phyloP scores from a whole-genome alignment of 805 yeast species.

The Ogataea populi-albae region DNA sequence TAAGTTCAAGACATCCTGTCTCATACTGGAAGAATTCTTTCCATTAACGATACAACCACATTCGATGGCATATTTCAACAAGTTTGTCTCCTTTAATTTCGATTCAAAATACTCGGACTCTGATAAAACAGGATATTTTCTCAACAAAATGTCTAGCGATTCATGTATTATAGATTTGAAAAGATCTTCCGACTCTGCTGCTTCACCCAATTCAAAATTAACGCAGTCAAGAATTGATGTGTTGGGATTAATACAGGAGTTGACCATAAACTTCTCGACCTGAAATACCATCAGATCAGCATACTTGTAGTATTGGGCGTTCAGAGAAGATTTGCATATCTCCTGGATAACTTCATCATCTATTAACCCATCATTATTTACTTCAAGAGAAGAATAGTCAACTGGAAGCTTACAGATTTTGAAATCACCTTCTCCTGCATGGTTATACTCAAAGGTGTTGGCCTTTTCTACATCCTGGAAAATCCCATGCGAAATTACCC shows the following conservation, averaged over 20 bases:
- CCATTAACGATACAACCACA: conserved; percentile 33
- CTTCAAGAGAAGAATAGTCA: conserved; percentile 12
- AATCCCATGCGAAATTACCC: conserved; percentile 83
- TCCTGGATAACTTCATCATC: conserved; percentile 23
- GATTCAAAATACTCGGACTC: conserved; percentile 32
- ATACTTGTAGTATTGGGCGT: conserved; percentile 34
- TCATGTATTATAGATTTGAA: conserved; percentile 45
- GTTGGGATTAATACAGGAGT: conserved; percentile 79
- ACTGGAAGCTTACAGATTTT: conserved; percentile 57
- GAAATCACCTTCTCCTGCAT: conserved; percentile 71
- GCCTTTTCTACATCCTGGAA: conserved; percentile 37
- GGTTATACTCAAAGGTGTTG: conserved; percentile 46
- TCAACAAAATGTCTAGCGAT: conserved; percentile 40
- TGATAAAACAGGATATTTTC: conserved; percentile 28
- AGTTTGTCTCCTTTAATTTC: conserved; percentile 33
- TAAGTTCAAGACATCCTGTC: conserved; percentile 56
- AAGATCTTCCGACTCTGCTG: conserved; percentile 34
- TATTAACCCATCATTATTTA: conserved; percentile 13
- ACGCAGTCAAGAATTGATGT: conserved; percentile 74
- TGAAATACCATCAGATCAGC: conserved; percentile 53
- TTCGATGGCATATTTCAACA: conserved; percentile 30
- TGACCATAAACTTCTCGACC: conserved; percentile 72
- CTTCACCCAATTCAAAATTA: conserved; percentile 67
- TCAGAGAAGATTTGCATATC: conserved; percentile 28
- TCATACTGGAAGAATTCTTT: conserved; percentile 66